phyloP scores from a whole-genome alignment of 192 early-diverging fungal genomes.

The Mortierella claussenii region DNA sequence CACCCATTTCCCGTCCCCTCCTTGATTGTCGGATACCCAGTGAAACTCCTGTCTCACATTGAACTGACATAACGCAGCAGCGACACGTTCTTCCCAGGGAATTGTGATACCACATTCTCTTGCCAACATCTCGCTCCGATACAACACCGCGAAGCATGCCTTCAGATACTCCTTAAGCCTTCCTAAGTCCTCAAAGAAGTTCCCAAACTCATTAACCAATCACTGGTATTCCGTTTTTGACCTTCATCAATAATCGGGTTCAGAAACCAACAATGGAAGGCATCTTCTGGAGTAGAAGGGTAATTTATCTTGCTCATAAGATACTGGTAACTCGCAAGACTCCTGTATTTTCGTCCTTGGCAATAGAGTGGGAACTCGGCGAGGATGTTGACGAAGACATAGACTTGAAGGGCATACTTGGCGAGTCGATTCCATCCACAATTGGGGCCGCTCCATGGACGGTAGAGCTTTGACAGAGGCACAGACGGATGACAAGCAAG shows the following conservation, averaged over 20 bases:
- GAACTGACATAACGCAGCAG: neutral
- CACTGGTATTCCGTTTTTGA: neutral
- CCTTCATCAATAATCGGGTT: neutral
- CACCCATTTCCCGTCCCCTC: too few relatives aligned
- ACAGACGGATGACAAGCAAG: neutral
- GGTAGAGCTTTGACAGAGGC: neutral
- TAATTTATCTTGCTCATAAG: too few relatives aligned
- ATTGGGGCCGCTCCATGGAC: neutral
- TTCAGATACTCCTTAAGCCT: constrained; percentile 17
- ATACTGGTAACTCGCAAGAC: neutral
- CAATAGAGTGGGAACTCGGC: constrained; percentile 5
- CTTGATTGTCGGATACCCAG: too few relatives aligned
- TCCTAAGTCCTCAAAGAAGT: constrained; percentile 9
- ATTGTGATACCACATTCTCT: constrained; percentile 7
- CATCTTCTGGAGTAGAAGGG: too few relatives aligned
- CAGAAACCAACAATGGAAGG: neutral
- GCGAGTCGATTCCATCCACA: constrained; percentile 3
- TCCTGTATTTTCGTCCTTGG: neutral
- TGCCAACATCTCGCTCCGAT: constrained; percentile 16
- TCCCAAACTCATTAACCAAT: neutral
- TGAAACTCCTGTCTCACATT: too few relatives aligned
- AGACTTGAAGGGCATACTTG: neutral
- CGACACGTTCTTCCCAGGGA: neutral
- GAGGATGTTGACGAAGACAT: constrained; percentile 9
- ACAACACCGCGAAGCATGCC: constrained; percentile 10